Evolutionary conservation across 352 stramenopile genomes (phyloP).

Genomic region (Phytophthora crassamura): DNA sequence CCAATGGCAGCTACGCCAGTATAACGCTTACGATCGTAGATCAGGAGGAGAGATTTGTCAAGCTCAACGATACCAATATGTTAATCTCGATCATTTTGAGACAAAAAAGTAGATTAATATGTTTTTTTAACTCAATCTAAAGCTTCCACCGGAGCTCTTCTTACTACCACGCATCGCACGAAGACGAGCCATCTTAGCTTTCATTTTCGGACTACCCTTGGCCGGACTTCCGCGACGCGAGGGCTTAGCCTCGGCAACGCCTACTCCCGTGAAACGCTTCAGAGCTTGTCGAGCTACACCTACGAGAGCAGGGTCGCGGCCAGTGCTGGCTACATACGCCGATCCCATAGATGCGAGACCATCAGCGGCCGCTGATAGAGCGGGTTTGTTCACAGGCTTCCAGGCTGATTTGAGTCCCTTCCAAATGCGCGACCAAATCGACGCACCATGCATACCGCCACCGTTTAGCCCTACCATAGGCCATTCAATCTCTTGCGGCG

Average conservation of each 20-base stretch:
- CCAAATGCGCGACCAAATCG: too few relatives aligned
- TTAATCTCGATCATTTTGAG: background rate
- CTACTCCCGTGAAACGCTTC: too few relatives aligned
- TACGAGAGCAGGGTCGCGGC: conserved; percentile 1
- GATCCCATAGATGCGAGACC: background rate
- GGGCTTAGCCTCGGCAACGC: too few relatives aligned
- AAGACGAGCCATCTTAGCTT: background rate
- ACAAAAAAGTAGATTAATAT: conserved; percentile 5
- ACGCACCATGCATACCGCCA: too few relatives aligned
- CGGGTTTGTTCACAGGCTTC: too few relatives aligned
- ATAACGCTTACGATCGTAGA: background rate
- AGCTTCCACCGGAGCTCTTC: too few relatives aligned
- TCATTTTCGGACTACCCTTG: too few relatives aligned
- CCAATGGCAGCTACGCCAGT: too few relatives aligned
- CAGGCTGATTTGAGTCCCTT: too few relatives aligned
- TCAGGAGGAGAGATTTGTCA: background rate
- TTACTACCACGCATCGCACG: background rate
- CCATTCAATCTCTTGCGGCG: too few relatives aligned
- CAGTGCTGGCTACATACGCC: background rate
- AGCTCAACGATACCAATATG: background rate
- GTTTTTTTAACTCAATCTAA: background rate
- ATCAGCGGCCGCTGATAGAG: conserved; percentile 2
- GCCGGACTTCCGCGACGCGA: too few relatives aligned
- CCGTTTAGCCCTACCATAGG: too few relatives aligned
- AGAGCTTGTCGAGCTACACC: background rate